Evolutionary conservation across 805 yeast genomes (phyloP), one percentile per base, ranked within the genome.

Genomic region (Candida tibetensis): DNA sequence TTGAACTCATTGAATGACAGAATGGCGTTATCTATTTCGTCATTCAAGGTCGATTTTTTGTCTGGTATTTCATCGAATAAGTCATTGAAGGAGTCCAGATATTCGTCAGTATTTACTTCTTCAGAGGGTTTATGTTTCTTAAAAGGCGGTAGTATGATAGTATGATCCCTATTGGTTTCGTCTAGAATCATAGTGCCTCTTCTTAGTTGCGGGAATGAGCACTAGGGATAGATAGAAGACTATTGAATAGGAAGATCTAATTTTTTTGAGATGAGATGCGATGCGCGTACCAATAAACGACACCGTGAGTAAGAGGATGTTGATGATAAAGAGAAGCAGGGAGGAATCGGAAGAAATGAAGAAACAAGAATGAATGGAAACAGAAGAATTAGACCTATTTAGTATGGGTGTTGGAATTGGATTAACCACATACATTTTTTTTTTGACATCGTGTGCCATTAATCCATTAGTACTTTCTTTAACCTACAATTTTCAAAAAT

Each of bases 21-120:
- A 29, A 49, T 40, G 10, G 53, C 53, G n/a, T 40, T 32, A 36
- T 37, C 29, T 27, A 48, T 46, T 27, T 46, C 51, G 21, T 39
- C 49, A 23, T 48, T 42, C 26, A 46, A 10, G 45, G 23, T 32
- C 30, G 9, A 17, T 21, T 22, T 19, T 14, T 5, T 15, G 16
- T 21, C 31, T 15, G 37, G 28, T 15, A 2, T 21, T 9, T 18
- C 30, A 18, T 40, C 34, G 16, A 41, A 41, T 4, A 41, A 29
- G 29, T 37, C 37, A 12, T 41, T 37, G 25, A 34, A 9, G 30
- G 36, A 33, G 3, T 33, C 36, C 12, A 7, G 25, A 10, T 10
- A 7, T 10, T 21, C 25, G 25, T 21, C 25, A n/a, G n/a, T n/a
- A 10, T 21, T 21, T 17, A 12, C 14, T 2, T 6, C 13, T 19